Evolutionary conservation across 2,329 filamentous ascomycete genomes (phyloP).

Genomic region (Trichothecium sympodiale): DNA sequence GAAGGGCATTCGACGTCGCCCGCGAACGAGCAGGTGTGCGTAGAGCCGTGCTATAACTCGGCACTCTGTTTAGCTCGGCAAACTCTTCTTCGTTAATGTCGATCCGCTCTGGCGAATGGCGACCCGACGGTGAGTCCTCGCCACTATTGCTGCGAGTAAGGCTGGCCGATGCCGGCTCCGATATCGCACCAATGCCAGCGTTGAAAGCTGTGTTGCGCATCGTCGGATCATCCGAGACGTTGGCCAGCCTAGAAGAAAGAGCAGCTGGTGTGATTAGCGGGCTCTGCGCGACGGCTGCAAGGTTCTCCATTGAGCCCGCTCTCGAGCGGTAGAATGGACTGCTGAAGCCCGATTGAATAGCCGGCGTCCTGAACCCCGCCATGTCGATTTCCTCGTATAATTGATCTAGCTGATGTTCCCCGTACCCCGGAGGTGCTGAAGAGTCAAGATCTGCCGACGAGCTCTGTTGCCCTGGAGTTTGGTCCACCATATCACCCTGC

Average conservation of each 20-base stretch:
- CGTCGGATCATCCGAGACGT: slow-evolving; percentile 44
- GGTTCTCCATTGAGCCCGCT: slow-evolving; percentile 70
- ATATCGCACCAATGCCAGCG: slow-evolving; percentile 26
- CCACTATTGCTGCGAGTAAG: slow-evolving; percentile 44
- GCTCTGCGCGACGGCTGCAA: slow-evolving; percentile 36
- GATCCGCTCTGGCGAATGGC: slow-evolving; percentile 44
- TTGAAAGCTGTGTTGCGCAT: slow-evolving; percentile 34
- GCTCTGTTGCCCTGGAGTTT: slow-evolving; percentile 31
- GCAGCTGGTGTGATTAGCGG: slow-evolving; percentile 32
- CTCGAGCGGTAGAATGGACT: slow-evolving; percentile 72
- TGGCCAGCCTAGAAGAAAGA: slow-evolving; percentile 58
- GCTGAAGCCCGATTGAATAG: slow-evolving; percentile 58
- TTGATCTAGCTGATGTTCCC: slow-evolving; percentile 79
- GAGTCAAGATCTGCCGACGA: slow-evolving; percentile 43
- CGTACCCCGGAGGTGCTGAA: slow-evolving; percentile 84
- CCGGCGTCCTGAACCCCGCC: slow-evolving; percentile 70
- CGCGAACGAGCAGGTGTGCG: slow-evolving; percentile 51
- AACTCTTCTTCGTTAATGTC: slow-evolving; percentile 50
- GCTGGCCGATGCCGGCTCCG: slow-evolving; percentile 30
- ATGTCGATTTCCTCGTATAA: slow-evolving; percentile 81
- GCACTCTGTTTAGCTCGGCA: slow-evolving; percentile 58
- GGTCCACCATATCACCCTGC: slow-evolving; percentile 63
- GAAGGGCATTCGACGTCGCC: slow-evolving; percentile 33
- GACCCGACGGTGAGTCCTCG: slow-evolving; percentile 33
- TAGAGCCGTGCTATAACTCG: slow-evolving; percentile 67